A percentile compares a stretch with the other conserved stretches of the same genome.
Conservation (phyloP, 139 green algal genomes). For the Desmodesmus armatus region DNA sequence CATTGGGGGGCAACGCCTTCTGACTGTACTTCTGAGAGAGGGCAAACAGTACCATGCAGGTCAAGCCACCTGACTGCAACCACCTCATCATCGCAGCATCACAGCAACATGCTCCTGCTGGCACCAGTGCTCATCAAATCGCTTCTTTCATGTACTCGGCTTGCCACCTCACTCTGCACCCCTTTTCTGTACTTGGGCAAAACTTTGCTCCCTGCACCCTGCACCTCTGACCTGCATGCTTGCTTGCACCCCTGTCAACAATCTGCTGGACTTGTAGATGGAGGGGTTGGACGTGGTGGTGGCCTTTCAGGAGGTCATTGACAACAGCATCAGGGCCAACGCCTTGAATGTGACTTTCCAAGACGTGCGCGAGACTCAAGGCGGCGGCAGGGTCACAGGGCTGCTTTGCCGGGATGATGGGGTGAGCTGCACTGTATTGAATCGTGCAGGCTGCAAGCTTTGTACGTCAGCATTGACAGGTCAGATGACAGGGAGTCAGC, state of each 20-base stretch:
- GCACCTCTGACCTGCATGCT: background rate
- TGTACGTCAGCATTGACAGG: background rate
- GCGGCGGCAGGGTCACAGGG: background rate
- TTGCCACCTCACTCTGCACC: too few species aligned
- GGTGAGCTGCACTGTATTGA: background rate
- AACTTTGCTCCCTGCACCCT: background rate
- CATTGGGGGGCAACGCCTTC: too few species aligned
- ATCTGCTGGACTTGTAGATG: constrained; percentile 1
- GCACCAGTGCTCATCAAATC: too few species aligned
- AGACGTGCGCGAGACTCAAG: background rate
- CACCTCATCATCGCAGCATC: too few species aligned
- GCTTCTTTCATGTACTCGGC: too few species aligned
- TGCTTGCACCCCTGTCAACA: background rate
- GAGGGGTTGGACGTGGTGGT: background rate
- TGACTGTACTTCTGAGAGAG: too few species aligned
- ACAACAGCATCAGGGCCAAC: constrained; percentile 9
- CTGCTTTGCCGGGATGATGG: background rate
- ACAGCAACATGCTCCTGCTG: too few species aligned
- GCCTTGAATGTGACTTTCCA: background rate
- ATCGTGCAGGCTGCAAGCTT: background rate
- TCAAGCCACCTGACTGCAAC: too few species aligned
- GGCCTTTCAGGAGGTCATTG: background rate
- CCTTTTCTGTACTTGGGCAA: too few species aligned
- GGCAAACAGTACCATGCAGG: too few species aligned
- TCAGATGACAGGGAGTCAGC: background rate